These are phyloP conservation scores for Xylaria acuta DNA, from an alignment of 495 filamentous ascomycete species.

Conservation along the genomic window DNA sequence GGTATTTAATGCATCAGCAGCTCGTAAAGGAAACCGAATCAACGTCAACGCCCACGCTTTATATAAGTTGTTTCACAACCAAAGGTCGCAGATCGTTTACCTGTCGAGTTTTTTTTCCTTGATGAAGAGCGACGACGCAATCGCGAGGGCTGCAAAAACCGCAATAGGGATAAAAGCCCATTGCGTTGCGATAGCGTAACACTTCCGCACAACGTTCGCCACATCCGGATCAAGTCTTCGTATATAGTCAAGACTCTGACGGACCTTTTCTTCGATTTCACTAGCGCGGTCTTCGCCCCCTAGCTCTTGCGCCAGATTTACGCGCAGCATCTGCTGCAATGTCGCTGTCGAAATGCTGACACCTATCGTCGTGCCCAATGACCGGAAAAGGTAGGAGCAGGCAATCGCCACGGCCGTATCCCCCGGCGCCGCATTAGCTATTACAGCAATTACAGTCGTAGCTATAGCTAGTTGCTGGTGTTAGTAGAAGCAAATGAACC, in stretches of 20 bases:
- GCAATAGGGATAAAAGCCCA: conserved; percentile 44
- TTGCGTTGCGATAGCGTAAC: conserved; percentile 60
- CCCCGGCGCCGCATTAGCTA: conserved; percentile 70
- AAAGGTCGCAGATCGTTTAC: conserved; percentile 16
- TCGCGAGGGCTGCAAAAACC: conserved; percentile 33
- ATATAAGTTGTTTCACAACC: neutral
- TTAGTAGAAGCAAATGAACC: conserved; percentile 10
- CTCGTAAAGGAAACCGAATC: neutral
- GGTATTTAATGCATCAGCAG: neutral
- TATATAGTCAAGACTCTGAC: conserved; percentile 76
- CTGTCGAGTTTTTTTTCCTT: conserved; percentile 51
- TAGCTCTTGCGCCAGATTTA: conserved; percentile 59
- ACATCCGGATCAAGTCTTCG: conserved; percentile 67
- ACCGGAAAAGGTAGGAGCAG: conserved; percentile 86
- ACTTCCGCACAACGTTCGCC: conserved; percentile 66
- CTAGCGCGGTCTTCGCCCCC: conserved; percentile 63
- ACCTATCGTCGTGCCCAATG: conserved; percentile 78
- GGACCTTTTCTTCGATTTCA: conserved; percentile 72
- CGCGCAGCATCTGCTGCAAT: conserved; percentile 73
- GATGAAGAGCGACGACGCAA: conserved; percentile 44
- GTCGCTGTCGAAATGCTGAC: conserved; percentile 73
- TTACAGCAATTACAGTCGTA: conserved; percentile 65
- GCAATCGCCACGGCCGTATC: conserved; percentile 84
- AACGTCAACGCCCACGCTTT: neutral
- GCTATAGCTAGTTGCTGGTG: conserved; percentile 65